These are phyloP conservation scores for Neurospora sp. DNA, from an alignment of 495 filamentous ascomycete species.

Conservation along the genomic window DNA sequence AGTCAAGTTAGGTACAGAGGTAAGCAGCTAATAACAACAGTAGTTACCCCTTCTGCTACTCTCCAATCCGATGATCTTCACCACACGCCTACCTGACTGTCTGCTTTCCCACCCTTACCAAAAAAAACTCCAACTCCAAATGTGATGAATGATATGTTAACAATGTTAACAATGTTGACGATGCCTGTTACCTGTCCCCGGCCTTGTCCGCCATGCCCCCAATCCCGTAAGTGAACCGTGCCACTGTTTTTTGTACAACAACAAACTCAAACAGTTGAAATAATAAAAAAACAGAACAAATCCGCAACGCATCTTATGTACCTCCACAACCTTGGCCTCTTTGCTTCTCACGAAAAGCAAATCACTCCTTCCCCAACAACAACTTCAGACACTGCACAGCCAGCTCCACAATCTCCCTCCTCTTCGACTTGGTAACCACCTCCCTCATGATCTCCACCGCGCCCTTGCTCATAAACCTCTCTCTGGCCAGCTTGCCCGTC, in stretches of 20 bases:
- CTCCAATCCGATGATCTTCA: background rate
- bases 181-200: background rate
- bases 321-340: background rate
- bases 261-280: background rate
- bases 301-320: background rate
- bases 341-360: background rate
- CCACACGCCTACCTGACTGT: background rate
- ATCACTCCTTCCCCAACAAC: slow-evolving; percentile 33
- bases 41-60: background rate
- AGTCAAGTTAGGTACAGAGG: background rate
- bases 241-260: background rate
- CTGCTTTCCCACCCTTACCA: background rate
- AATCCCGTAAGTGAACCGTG: background rate
- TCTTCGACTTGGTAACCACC: slow-evolving; percentile 53
- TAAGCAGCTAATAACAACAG: background rate
- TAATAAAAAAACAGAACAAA: background rate
- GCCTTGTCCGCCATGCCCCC: background rate
- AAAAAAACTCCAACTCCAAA: background rate
- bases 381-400: slow-evolving; percentile 53
- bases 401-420: slow-evolving; percentile 53
- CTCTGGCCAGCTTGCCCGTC: slow-evolving; percentile 38
- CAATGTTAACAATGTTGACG: background rate
- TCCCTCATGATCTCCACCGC: slow-evolving; percentile 53
- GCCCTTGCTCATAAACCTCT: slow-evolving; percentile 34
- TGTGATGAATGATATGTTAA: background rate